A percentile compares a stretch with the other conserved stretches of the same genome.
Conservation (phyloP, 371 early-diverging fungal genomes). For the Fennellomyces sp. region DNA sequence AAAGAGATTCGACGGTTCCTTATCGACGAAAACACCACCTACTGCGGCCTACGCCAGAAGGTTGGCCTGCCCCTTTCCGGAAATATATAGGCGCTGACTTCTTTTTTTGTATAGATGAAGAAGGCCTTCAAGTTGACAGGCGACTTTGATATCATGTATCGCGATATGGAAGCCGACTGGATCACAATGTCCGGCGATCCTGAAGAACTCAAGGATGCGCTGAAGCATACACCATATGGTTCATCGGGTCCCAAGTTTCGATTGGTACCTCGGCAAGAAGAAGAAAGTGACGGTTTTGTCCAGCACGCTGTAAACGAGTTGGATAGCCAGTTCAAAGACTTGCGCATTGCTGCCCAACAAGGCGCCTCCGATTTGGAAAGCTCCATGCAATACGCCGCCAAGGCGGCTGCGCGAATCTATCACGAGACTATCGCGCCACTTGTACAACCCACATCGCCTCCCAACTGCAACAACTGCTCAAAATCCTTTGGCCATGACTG, state of each 20-base stretch:
- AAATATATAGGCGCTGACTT: neutral
- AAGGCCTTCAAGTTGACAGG: neutral
- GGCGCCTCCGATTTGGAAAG: neutral
- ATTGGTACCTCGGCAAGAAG: neutral
- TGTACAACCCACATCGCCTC: neutral
- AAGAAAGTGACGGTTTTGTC: neutral
- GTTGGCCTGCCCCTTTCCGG: neutral
- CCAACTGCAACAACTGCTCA: neutral
- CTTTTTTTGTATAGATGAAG: neutral
- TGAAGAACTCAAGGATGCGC: neutral
- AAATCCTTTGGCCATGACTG: neutral
- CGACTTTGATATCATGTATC: slow-evolving; percentile 1
- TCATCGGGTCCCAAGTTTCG: neutral
- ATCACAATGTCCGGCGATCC: neutral
- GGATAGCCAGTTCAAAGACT: neutral
- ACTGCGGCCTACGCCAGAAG: neutral
- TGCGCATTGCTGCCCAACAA: neutral
- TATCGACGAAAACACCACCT: neutral
- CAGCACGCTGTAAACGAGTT: neutral
- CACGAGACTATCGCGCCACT: neutral
- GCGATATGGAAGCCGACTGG: neutral
- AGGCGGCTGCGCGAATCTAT: slow-evolving; percentile 1
- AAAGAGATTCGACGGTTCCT: slow-evolving; percentile 1
- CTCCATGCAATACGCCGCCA: neutral
- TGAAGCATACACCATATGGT: neutral